phyloP scores from a whole-genome alignment of 495 filamentous ascomycete genomes.

The Niebla homalea region DNA sequence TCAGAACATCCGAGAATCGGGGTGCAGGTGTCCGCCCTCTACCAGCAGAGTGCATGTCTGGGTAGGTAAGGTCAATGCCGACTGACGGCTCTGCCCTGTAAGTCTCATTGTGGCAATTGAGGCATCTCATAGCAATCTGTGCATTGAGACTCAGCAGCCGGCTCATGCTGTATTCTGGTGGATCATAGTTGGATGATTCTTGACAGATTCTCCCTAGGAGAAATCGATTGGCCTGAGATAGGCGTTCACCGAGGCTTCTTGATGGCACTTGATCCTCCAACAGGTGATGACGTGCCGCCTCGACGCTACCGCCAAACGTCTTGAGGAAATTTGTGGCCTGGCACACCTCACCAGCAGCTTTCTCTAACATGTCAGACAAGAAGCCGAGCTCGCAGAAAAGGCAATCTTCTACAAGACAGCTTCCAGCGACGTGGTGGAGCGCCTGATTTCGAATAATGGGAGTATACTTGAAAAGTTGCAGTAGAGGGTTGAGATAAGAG shows the following conservation, averaged over 20 bases:
- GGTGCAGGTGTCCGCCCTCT: conserved; percentile 40
- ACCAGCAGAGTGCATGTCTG: conserved; percentile 36
- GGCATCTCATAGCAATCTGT: conserved; percentile 49
- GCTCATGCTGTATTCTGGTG: conserved; percentile 45
- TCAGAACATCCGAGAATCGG: conserved; percentile 70
- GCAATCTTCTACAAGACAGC: conserved; percentile 69
- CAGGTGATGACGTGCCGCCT: conserved; percentile 57
- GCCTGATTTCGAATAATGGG: conserved; percentile 80
- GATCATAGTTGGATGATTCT: conserved; percentile 51
- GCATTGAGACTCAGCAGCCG: conserved; percentile 20
- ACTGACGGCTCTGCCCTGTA: conserved; percentile 51
- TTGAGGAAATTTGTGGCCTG: conserved; percentile 95
- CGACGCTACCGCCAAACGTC: conserved; percentile 64
- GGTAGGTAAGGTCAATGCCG: conserved; percentile 78
- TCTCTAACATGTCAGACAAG: conserved; percentile 95
- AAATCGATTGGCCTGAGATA: conserved; percentile 67
- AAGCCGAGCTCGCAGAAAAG: conserved; percentile 91
- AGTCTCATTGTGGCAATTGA: conserved; percentile 68
- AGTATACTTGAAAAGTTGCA: conserved; percentile 85
- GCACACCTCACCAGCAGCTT: conserved; percentile 81
- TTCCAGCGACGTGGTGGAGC: conserved; percentile 74
- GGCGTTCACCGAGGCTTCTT: conserved; percentile 54
- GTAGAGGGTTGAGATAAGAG: conserved; percentile 84
- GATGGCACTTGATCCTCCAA: conserved; percentile 70
- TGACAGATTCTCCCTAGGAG: conserved; percentile 57